These are phyloP conservation scores for Cyberlindnera veronae DNA, from an alignment of 805 yeast genomes.

Conservation along the genomic window DNA sequence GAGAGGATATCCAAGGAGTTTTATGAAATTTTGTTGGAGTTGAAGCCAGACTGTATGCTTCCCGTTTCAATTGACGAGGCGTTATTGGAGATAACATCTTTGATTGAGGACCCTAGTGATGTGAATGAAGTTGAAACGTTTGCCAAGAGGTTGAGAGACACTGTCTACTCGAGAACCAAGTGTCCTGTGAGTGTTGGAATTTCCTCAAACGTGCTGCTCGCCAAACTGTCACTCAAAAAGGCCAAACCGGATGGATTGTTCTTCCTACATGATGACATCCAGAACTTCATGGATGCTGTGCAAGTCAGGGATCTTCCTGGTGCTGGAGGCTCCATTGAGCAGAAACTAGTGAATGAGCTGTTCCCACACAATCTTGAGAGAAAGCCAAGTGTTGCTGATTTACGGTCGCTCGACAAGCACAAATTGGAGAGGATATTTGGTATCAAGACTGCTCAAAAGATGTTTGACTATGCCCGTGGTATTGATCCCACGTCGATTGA, in stretches of 20 bases:
- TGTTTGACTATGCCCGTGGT: conserved; percentile 62
- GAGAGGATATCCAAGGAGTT: conserved; percentile 61
- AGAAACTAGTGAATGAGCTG: conserved; percentile 41
- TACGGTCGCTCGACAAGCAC: conserved; percentile 33
- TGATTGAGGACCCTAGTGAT: conserved; percentile 23
- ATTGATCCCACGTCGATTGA: conserved; percentile 60
- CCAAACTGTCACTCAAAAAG: conserved; percentile 64
- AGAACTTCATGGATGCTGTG: conserved; percentile 28
- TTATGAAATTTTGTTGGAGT: conserved; percentile 52
- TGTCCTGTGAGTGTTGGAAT: conserved; percentile 81
- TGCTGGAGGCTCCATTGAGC: conserved; percentile 49
- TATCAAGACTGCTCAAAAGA: conserved; percentile 60
- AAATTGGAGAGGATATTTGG: conserved; percentile 56
- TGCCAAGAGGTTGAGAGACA: conserved; percentile 30
- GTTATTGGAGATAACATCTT: conserved; percentile 57
- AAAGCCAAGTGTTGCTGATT: conserved; percentile 34
- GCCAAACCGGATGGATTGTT: conserved; percentile 80
- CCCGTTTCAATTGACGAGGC: conserved; percentile 96
- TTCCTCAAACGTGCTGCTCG: conserved; percentile 69
- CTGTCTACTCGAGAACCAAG: conserved; percentile 41
- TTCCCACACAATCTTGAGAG: conserved; percentile 11
- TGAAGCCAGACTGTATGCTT: conserved; percentile 37
- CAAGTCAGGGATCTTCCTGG: conserved; percentile 53
- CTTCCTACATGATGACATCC: conserved; percentile 36
- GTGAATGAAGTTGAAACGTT: conserved; percentile 28